These are phyloP conservation scores for Botrytis paeoniae DNA, from an alignment of 2,329 filamentous ascomycete genomes.

Conservation along the genomic window DNA sequence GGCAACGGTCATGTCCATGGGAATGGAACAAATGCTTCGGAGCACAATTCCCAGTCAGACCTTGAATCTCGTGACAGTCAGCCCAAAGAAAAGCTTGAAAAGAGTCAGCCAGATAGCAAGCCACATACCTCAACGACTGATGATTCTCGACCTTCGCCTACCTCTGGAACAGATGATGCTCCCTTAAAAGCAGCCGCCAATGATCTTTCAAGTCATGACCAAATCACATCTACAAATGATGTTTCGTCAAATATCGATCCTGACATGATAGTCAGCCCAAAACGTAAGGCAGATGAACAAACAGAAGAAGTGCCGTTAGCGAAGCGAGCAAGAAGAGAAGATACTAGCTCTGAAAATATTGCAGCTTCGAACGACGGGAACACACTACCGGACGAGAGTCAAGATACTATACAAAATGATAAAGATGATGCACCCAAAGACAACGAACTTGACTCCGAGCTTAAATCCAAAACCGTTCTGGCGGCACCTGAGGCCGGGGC, in stretches of 20 bases:
- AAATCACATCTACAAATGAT: slow-evolving; percentile 12
- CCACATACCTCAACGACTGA: neutral
- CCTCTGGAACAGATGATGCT: slow-evolving; percentile 28
- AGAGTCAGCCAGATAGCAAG: neutral
- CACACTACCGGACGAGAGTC: neutral
- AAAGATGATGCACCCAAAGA: neutral
- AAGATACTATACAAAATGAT: neutral
- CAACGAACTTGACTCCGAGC: neutral
- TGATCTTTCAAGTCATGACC: slow-evolving; percentile 30
- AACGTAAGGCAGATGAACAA: slow-evolving; percentile 18
- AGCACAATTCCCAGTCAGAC: slow-evolving; percentile 11
- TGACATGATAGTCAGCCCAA: slow-evolving; percentile 12
- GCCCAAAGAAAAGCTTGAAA: slow-evolving; percentile 24
- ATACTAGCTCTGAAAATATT: neutral
- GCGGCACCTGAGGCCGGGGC: neutral
- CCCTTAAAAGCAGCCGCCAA: slow-evolving; percentile 33
- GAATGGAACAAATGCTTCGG: slow-evolving; percentile 17
- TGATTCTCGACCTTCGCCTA: neutral
- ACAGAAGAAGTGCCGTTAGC: slow-evolving; percentile 1
- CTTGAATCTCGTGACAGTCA: neutral
- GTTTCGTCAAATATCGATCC: neutral
- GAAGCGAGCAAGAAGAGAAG: slow-evolving; percentile 11
- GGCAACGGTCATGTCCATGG: slow-evolving; percentile 8
- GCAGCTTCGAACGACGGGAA: neutral
- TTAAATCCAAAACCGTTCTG: neutral